phyloP scores from a whole-genome alignment of 2,329 filamentous ascomycete genomes.

The Boeremia lycopersici region DNA sequence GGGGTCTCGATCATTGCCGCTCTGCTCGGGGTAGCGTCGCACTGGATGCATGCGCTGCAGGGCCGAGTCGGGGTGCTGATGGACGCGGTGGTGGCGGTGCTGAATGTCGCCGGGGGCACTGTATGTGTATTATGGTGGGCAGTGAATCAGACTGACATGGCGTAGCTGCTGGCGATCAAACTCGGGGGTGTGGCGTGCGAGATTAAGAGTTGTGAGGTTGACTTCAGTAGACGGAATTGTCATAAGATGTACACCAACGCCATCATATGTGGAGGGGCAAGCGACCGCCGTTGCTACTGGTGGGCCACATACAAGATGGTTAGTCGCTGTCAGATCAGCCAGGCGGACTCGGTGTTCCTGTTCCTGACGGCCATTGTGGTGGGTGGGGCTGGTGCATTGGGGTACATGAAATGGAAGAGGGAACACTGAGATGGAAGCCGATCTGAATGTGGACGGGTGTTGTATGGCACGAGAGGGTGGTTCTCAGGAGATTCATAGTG shows the following conservation, averaged over 20 bases:
- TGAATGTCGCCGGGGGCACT: conserved; percentile 28
- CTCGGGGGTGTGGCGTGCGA: conserved; percentile 22
- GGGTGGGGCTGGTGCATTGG: background rate
- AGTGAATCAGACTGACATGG: background rate
- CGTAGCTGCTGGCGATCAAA: conserved; percentile 29
- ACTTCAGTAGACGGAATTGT: background rate
- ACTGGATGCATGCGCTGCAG: conserved; percentile 22
- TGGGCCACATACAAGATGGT: background rate
- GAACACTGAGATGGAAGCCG: too few species aligned
- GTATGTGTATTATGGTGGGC: conserved; percentile 13
- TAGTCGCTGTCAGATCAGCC: conserved; percentile 25
- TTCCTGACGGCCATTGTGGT: conserved; percentile 27
- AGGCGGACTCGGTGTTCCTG: conserved; percentile 37
- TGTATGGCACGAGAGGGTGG: background rate
- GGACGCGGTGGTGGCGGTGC: conserved; percentile 16
- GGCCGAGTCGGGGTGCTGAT: conserved; percentile 19
- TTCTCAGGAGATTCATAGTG: background rate
- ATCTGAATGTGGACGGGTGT: too few species aligned
- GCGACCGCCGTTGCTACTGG: background rate
- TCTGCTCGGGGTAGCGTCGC: conserved; percentile 23
- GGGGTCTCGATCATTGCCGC: conserved; percentile 24
- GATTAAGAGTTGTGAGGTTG: background rate
- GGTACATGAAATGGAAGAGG: background rate
- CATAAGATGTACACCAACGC: conserved; percentile 15
- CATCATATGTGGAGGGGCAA: conserved; percentile 26